These are phyloP conservation scores for Ceratocystis eucalypticola DNA, from an alignment of 2,329 filamentous ascomycete genomes.

Conservation along the genomic window DNA sequence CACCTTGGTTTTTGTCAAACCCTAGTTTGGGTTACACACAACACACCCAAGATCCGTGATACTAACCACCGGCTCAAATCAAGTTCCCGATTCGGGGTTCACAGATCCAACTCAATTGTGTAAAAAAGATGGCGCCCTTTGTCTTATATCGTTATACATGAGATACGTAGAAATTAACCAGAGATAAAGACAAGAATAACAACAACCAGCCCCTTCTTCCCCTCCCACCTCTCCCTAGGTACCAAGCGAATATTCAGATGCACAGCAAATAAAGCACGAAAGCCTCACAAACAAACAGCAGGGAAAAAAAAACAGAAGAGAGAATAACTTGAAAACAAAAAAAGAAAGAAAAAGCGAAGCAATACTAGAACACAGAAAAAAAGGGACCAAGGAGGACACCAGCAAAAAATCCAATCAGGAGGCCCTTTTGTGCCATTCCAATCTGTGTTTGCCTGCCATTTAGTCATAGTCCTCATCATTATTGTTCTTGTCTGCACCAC, in stretches of 20 bases:
- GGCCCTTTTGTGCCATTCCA: background rate
- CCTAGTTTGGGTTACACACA: no score
- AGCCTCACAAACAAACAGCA: background rate
- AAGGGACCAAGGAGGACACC: background rate
- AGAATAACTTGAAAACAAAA: background rate
- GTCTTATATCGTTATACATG: no score
- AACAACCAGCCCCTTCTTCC: no score
- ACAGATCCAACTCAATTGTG: background rate
- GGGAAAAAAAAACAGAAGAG: background rate
- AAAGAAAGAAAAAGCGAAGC: background rate
- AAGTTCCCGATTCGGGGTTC: background rate
- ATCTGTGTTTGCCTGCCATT: background rate
- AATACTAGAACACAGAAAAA: background rate
- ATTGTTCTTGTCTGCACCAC: conserved; percentile 33
- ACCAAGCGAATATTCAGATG: background rate
- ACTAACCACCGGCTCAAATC: background rate
- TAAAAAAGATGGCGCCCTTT: background rate
- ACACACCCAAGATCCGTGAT: background rate
- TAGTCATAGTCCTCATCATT: conserved; percentile 38
- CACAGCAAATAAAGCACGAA: background rate
- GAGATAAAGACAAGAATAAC: no score
- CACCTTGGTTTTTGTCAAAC: background rate
- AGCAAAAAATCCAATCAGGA: background rate
- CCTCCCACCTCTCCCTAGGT: no score
- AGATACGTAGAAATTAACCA: no score